A percentile compares a stretch with the other conserved stretches of the same genome.
Evolutionary conservation across 2,329 filamentous ascomycete species (phyloP).

Genomic region (Tolypocladium paradoxum): DNA sequence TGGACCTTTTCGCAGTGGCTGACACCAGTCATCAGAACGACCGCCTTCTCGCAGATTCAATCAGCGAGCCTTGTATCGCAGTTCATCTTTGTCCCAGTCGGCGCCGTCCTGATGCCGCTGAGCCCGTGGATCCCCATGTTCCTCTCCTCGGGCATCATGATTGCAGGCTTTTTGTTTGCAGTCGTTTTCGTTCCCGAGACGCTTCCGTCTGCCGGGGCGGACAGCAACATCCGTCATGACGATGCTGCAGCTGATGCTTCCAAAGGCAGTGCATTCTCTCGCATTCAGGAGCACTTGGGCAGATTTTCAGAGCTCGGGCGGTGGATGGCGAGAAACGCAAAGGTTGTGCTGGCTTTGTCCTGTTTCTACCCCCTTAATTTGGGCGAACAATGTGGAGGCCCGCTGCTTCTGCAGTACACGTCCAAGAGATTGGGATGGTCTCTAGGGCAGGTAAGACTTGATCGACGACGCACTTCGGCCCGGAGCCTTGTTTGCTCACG

Average conservation of each 20-base stretch:
- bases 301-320: too few relatives aligned
- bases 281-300: too few relatives aligned
- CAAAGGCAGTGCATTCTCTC: too few relatives aligned
- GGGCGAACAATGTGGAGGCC: conserved; percentile 1
- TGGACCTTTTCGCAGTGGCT: too few relatives aligned
- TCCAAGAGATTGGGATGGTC: conserved; percentile 8
- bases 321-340: background rate
- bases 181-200: conserved; percentile 3
- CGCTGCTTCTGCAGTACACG: conserved; percentile 6
- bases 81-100: conserved; percentile 7
- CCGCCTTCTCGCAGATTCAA: conserved; percentile 8
- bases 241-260: too few relatives aligned
- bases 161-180: background rate
- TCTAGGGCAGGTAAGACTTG: conserved; percentile 4
- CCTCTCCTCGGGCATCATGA: background rate
- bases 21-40: conserved; percentile 7
- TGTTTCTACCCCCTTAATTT: conserved; percentile 1
- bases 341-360: background rate
- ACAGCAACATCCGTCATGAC: too few relatives aligned
- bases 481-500: too few relatives aligned
- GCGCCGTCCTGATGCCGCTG: conserved; percentile 4
- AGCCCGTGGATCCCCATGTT: conserved; percentile 9
- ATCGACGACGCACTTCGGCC: too few relatives aligned
- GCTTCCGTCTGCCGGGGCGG: too few relatives aligned
- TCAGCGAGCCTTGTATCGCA: conserved; percentile 3